Base-by-base conservation (phyloP, 2,329 filamentous ascomycete genomes). In the Zasmidium cellare region DNA sequence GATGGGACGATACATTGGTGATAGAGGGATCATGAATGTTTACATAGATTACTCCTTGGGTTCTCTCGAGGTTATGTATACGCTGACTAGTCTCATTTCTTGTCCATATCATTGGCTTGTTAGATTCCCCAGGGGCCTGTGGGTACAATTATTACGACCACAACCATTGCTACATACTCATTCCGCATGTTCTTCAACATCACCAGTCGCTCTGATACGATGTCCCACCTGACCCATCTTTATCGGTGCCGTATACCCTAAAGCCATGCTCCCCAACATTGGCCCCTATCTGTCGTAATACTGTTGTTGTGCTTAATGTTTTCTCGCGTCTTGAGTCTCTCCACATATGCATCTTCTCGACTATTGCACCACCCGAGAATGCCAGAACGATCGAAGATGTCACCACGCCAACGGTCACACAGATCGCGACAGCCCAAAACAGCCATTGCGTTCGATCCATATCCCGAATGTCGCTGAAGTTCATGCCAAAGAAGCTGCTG, bases 401-500 rank as follows among this genome's bases (percentile, higher is more conserved):
- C n/a, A 76, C 71, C 2, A 76, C 74, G 3, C 65, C 72, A 7
- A 70, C 66, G 0, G 75, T 77, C n/a, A 77, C 63, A 35, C 70
- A 72, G 2, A 71, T 66, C 1, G 74, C 72, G 1, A 77, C 70
- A 16, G 71, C 67, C 76, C 76, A 78, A 55, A 78, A 78, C 7
- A 76, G 50, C 16, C 68, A 60, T 58, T 78, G 75, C 5, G 68
- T 74, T 1, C 63, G 62, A 6, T 70, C 64, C 74, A 76, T 76
- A 51, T 77, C 62, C 20, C 76, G 63, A 19, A 78, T 75, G 46
- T 77, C 76, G 0, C 63, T 59, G 41, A 74, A 71, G 56, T 78
- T 78, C 75, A 78, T 77, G 18, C 76, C 76, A 51, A 78, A 77
- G 64, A 77, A 77, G 11, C 69, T 74, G 1, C 74, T 72, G 11